Base-by-base conservation (phyloP, 495 filamentous ascomycete species). In the Penicillium nucicola region DNA sequence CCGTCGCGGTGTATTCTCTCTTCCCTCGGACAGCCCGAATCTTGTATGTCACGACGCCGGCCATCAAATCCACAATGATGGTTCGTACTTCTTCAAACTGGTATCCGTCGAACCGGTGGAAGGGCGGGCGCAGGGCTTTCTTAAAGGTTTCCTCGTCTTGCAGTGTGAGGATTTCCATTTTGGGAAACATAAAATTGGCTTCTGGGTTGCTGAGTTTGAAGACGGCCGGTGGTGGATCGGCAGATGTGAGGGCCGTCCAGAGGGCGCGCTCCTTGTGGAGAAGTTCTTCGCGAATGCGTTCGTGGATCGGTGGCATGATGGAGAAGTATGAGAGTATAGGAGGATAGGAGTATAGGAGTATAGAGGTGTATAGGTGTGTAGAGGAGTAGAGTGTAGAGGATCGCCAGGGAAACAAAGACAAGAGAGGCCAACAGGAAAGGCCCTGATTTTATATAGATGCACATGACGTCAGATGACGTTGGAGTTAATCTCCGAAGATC, bases 31-130 rank as follows among this genome's bases (percentile, higher is more conserved):
- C 40, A 1, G 70, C 70, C 12, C 61, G 58, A 32, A 74, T 53
- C 35, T 58, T 58, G 42, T 72, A 75, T 15, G 71, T 75, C 8
- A 76, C 60, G 1, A 62, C 53, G 5, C 69, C 72, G 0, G 71
- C 72, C 72, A 76, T 76, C 9, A 76, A 50, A 48, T 76, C 72
- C 32, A 76, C 69, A n/a, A 75, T 57, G 51, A 74, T 70, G 3
- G 65, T 64, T 2, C 66, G 61, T 5, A 74, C 71, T 10, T 76
- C 61, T 14, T 62, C 55, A 5, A 76, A 50, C 37, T 71, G 61
- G 47, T 69, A 76, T 32, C 52, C 57, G 37, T 76, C 72, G 43
- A 76, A 76, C 0, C 65, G 67, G 42, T 76, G 72, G 48, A 76
- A 76, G 0, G 69, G 71, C 12, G 70, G 61, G 18, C 58, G 58